Percentiles rank a stretch among this genome's conserved stretches.
These are phyloP conservation scores for Cardamine resedifolia DNA, from an alignment of 345 rosid species.

Conservation along the genomic window DNA sequence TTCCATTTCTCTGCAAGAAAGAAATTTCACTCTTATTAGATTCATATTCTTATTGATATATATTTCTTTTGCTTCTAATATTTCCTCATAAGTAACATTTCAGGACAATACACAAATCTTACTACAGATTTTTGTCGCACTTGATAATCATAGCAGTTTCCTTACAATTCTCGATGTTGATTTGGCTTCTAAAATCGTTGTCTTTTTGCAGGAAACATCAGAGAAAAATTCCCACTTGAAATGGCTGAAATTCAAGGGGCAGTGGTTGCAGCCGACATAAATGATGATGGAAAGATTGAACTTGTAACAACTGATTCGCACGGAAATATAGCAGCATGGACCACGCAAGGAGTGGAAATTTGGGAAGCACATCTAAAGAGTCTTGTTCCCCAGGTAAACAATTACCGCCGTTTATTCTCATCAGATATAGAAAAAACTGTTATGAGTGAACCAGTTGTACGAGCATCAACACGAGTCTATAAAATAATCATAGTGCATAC, in stretches of 20 bases:
- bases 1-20: conserved; percentile 1
- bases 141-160: conserved; percentile 24
- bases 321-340: conserved; percentile 99
- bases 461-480: conserved; percentile 7
- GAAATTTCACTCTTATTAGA: background rate
- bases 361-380: conserved; percentile 94
- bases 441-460: conserved; percentile 1
- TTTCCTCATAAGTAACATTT: background rate
- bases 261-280: conserved; percentile 95
- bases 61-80: background rate
- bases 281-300: conserved; percentile 99
- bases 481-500: background rate
- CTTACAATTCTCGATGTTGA: conserved; percentile 27
- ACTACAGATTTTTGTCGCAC: background rate
- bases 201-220: conserved; percentile 58
- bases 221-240: conserved; percentile 91
- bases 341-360: conserved; percentile 82
- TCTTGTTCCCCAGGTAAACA: conserved; percentile 82
- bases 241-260: conserved; percentile 99
- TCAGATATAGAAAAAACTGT: background rate
- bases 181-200: conserved; percentile 33
- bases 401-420: background rate
- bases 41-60: conserved; percentile 1
- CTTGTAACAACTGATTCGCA: conserved; percentile 92
- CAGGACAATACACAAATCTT: background rate